Evolutionary conservation across 2,329 filamentous ascomycete genomes (phyloP).

Genomic region (Phaeosphaeria sp.): DNA sequence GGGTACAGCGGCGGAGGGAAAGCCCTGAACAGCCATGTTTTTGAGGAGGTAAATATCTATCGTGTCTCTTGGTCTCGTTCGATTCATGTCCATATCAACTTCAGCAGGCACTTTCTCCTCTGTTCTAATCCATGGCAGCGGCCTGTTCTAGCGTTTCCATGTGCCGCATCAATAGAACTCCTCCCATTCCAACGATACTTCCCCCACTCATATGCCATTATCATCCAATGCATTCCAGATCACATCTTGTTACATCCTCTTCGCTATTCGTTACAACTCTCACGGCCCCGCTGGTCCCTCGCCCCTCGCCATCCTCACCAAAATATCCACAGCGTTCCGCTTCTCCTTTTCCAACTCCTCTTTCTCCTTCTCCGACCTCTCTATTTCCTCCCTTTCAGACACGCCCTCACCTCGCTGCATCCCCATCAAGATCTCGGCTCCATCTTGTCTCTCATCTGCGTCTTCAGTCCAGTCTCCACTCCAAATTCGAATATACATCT

Average conservation of each 20-base stretch:
- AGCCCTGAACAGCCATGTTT: not conserved
- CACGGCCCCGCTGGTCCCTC: too few species aligned
- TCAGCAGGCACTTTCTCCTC: not conserved
- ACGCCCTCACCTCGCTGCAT: too few species aligned
- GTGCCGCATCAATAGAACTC: not conserved
- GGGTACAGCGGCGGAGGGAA: not conserved
- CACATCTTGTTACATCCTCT: not conserved
- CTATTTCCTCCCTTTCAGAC: not conserved
- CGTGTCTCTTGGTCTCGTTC: not conserved
- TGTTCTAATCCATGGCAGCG: not conserved
- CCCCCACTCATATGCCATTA: too few species aligned
- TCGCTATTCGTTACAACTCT: too few species aligned
- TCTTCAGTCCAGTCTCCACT: not conserved
- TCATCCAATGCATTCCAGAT: too few species aligned
- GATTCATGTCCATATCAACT: not conserved
- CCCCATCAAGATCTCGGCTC: too few species aligned
- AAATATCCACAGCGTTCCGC: not conserved
- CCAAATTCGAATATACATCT: too few species aligned
- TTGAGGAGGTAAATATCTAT: not conserved
- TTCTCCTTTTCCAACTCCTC: not conserved
- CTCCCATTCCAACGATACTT: too few species aligned
- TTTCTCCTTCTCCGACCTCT: not conserved
- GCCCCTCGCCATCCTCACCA: not conserved
- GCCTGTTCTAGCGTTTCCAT: not conserved
- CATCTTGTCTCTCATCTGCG: not conserved